Percentiles rank a stretch among this genome's conserved stretches.
phyloP scores from a whole-genome alignment of 116 monocot genomes.

The Zostera marina region DNA sequence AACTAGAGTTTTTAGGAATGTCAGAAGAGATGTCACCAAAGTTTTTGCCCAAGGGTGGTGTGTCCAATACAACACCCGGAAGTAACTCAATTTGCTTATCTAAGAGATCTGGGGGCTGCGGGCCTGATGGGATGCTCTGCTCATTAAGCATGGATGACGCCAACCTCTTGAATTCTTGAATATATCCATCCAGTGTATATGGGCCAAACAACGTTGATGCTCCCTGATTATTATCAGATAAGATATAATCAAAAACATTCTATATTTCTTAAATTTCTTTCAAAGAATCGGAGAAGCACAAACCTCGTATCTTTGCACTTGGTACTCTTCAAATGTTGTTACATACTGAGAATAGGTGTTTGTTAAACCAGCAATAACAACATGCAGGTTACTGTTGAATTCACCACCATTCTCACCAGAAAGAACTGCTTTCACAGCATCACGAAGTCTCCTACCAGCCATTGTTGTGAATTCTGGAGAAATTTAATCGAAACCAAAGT shows the following conservation, averaged over 20 bases:
- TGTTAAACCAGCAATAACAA: conserved; percentile 75
- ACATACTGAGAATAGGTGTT: conserved; percentile 90
- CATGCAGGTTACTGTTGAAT: conserved; percentile 41
- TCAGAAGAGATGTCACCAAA: conserved; percentile 68
- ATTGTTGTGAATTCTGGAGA: conserved; percentile 88
- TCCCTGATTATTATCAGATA: conserved; percentile 32
- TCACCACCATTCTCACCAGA: conserved; percentile 26
- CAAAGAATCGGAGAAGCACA: not conserved
- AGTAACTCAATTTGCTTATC: conserved; percentile 65
- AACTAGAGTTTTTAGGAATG: conserved; percentile 52
- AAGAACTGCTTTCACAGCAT: conserved; percentile 59
- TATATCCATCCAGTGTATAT: conserved; percentile 81
- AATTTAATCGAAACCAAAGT: not conserved
- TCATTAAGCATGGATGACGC: conserved; percentile 38
- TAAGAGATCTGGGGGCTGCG: conserved; percentile 76
- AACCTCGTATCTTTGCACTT: conserved; percentile 89
- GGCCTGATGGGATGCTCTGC: conserved; percentile 17
- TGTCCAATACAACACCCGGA: conserved; percentile 47
- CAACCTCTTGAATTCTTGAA: conserved; percentile 90
- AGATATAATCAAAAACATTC: not conserved
- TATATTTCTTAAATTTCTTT: not conserved
- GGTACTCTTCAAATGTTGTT: conserved; percentile 82
- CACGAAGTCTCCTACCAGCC: conserved; percentile 93
- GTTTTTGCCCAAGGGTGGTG: conserved; percentile 33
- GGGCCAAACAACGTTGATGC: conserved; percentile 90